Percentiles rank a stretch among this genome's conserved stretches.
Conservation (phyloP, 106 monocot genomes). For the Dendrobium officinale region DNA sequence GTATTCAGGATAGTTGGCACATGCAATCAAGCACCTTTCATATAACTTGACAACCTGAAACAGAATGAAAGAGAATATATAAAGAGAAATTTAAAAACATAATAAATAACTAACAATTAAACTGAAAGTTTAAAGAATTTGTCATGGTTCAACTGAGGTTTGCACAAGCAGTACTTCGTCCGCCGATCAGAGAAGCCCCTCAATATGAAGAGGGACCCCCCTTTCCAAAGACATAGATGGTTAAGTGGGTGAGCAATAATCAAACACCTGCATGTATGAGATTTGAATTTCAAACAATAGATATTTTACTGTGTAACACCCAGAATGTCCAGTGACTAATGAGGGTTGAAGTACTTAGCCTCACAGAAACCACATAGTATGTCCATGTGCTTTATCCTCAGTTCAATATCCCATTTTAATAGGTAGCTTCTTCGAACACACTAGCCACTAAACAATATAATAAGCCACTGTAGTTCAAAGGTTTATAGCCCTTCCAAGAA, state of each 20-base stretch:
- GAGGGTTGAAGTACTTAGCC: conserved; percentile 97
- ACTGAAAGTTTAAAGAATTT: conserved; percentile 15
- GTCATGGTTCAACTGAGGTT: conserved; percentile 48
- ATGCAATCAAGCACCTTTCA: conserved; percentile 95
- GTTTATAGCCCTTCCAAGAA: conserved; percentile 46
- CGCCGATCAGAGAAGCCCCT: conserved; percentile 88
- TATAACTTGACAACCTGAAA: conserved; percentile 97
- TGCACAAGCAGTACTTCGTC: conserved; percentile 89
- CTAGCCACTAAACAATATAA: conserved; percentile 73
- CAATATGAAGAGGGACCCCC: conserved; percentile 69
- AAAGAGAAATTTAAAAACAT: conserved; percentile 12
- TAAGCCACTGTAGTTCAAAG: conserved; percentile 64
- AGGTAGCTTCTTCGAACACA: conserved; percentile 94
- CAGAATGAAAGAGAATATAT: background rate
- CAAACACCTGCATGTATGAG: conserved; percentile 99
- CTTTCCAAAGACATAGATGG: conserved; percentile 76
- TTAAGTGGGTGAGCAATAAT: conserved; percentile 94
- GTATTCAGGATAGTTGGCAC: conserved; percentile 94
- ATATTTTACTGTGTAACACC: conserved; percentile 48
- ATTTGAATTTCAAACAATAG: conserved; percentile 68
- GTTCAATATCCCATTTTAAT: conserved; percentile 72
- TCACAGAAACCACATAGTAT: conserved; percentile 78
- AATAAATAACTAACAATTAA: conserved; percentile 11
- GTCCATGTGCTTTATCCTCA: conserved; percentile 80
- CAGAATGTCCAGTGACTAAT: conserved; percentile 84